Percentiles rank a stretch among this genome's conserved stretches.
These are phyloP conservation scores for Debaryomycetaceae sp. DNA, from an alignment of 1,139 yeast genomes.

Conservation along the genomic window DNA sequence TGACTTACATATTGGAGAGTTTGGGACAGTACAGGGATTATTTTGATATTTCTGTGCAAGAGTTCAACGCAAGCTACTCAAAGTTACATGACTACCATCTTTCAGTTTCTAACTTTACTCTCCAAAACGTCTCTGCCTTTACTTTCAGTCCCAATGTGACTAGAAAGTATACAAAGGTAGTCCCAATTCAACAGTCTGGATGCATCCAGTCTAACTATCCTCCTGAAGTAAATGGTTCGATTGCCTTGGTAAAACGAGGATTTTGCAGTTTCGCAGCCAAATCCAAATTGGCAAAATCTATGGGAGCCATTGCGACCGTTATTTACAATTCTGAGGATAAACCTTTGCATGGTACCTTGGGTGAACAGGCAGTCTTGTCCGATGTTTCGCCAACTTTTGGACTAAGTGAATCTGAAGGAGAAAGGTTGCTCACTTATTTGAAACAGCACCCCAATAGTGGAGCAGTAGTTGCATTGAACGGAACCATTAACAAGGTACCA, in stretches of 20 bases:
- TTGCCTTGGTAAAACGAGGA: constrained; percentile 2
- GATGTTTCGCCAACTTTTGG: constrained; percentile 3
- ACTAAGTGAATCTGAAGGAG: not conserved
- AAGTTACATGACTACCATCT: not conserved
- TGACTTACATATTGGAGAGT: not conserved
- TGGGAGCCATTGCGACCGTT: constrained; percentile 1
- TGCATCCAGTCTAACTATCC: constrained; percentile 64
- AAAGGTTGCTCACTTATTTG: not conserved
- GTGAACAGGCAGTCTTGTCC: not conserved
- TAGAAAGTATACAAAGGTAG: constrained; percentile 55
- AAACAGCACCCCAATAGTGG: not conserved
- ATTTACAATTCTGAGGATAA: constrained; percentile 12
- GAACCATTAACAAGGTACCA: not conserved
- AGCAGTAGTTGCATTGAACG: constrained; percentile 1
- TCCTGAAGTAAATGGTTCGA: constrained; percentile 7
- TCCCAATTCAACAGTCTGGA: constrained; percentile 58
- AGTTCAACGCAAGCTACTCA: constrained; percentile 3
- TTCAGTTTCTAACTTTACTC: not conserved
- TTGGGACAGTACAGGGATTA: not conserved
- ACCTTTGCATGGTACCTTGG: not conserved
- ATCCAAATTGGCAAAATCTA: constrained; percentile 1
- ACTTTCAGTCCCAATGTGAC: constrained; percentile 11
- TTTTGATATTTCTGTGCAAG: constrained; percentile 1
- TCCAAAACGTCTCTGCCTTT: not conserved
- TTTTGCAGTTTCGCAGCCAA: constrained; percentile 3